Conservation (phyloP, 768 basidiomycete species). For the Lactifluus volemus region DNA sequence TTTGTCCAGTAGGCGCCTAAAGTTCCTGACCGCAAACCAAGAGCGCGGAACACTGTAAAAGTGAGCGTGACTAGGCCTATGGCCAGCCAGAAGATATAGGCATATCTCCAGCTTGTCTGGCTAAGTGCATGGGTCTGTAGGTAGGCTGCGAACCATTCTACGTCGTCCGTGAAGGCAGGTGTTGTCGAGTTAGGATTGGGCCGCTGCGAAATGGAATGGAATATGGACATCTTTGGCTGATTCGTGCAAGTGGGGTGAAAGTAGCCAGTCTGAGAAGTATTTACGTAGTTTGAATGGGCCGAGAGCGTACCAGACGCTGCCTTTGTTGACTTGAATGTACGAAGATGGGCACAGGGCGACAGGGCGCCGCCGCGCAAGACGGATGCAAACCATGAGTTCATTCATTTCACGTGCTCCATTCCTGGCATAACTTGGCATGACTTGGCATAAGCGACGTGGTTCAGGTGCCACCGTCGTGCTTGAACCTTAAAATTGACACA, state of each 20-base stretch:
- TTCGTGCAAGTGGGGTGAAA: neutral
- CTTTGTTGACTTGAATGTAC: neutral
- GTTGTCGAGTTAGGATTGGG: constrained; percentile 32
- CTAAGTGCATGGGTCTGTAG: constrained; percentile 48
- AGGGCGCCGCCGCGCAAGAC: neutral
- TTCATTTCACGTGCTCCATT: neutral
- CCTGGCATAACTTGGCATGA: too few species aligned
- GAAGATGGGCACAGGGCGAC: neutral
- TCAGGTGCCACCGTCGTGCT: too few species aligned
- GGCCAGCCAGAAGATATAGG: constrained; percentile 52
- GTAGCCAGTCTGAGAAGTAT: neutral
- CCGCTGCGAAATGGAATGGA: neutral
- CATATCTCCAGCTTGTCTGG: constrained; percentile 42
- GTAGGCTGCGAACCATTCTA: constrained; percentile 50
- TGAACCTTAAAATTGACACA: too few species aligned
- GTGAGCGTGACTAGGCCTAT: constrained; percentile 35
- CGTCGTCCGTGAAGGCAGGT: constrained; percentile 35
- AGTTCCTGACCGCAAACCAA: constrained; percentile 33
- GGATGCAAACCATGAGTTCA: neutral
- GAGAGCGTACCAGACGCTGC: constrained; percentile 9
- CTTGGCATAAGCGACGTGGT: too few species aligned
- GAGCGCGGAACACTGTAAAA: constrained; percentile 36
- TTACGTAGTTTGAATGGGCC: neutral
- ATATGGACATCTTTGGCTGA: neutral
- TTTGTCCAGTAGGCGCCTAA: constrained; percentile 48